These are phyloP conservation scores for Pichia rugopelliculosa DNA, from an alignment of 805 yeast genomes.

Conservation along the genomic window DNA sequence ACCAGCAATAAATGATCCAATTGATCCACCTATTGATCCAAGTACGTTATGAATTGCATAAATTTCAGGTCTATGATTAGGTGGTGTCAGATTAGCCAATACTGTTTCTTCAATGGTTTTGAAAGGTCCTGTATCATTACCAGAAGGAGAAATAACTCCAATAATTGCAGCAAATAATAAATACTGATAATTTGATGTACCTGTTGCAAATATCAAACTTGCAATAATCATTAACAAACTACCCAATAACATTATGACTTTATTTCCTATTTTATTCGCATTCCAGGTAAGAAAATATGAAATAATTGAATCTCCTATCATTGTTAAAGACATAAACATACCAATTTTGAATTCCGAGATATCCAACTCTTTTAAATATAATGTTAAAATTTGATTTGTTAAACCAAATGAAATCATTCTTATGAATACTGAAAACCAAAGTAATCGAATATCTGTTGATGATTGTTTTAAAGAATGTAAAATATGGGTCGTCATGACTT, in stretches of 20 bases:
- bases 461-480: conserved; percentile 28
- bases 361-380: conserved; percentile 50
- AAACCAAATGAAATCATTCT: conserved; percentile 71
- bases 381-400: conserved; percentile 70
- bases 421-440: conserved; percentile 63
- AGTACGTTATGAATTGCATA: conserved; percentile 69
- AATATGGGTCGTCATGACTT: conserved; percentile 25
- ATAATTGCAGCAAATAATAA: conserved; percentile 65
- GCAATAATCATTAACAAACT: conserved; percentile 59
- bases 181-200: conserved; percentile 42
- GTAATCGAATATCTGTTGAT: conserved; percentile 46
- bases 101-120: conserved; percentile 79
- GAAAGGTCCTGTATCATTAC: conserved; percentile 89
- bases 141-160: conserved; percentile 85
- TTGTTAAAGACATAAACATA: conserved; percentile 70
- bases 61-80: conserved; percentile 56
- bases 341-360: conserved; percentile 59
- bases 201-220: conserved; percentile 56
- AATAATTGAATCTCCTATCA: conserved; percentile 69
- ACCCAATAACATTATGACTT: conserved; percentile 56
- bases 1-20: conserved; percentile 66
- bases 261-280: conserved; percentile 64
- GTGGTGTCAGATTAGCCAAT: conserved; percentile 70
- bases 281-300: conserved; percentile 70
- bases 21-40: conserved; percentile 64